Conservation (phyloP, 2,329 filamentous ascomycete genomes). For the Beauveria sp. region DNA sequence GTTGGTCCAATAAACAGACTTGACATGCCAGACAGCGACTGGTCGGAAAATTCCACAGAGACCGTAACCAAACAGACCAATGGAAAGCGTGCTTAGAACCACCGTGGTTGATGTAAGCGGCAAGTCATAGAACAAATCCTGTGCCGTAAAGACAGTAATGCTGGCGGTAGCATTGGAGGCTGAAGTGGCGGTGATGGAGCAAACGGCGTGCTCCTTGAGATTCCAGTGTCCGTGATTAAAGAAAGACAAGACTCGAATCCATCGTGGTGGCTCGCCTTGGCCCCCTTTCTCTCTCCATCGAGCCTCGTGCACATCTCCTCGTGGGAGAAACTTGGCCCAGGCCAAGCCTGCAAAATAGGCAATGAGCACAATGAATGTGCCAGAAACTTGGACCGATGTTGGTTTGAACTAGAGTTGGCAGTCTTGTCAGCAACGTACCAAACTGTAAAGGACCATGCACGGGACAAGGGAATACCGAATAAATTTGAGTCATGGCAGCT, state of each 20-base stretch:
- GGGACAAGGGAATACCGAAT: constrained; percentile 29
- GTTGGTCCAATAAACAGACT: constrained; percentile 49
- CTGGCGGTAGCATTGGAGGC: constrained; percentile 41
- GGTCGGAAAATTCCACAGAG: constrained; percentile 46
- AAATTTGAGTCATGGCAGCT: constrained; percentile 49
- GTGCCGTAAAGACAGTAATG: constrained; percentile 37
- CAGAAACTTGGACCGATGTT: constrained; percentile 37
- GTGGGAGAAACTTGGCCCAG: constrained; percentile 40
- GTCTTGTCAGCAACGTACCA: not conserved
- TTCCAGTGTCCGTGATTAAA: constrained; percentile 45
- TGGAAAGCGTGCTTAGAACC: constrained; percentile 42
- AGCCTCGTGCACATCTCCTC: constrained; percentile 41
- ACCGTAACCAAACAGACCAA: constrained; percentile 48
- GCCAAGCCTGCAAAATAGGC: constrained; percentile 47
- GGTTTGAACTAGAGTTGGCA: constrained; percentile 40
- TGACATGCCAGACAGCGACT: constrained; percentile 47
- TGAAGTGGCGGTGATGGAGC: constrained; percentile 45
- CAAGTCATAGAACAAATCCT: constrained; percentile 45
- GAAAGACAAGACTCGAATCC: constrained; percentile 34
- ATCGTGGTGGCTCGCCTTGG: constrained; percentile 32
- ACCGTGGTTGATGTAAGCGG: constrained; percentile 38
- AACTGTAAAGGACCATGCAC: not conserved
- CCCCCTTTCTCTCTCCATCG: constrained; percentile 37
- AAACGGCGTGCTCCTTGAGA: constrained; percentile 49
- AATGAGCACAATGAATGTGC: constrained; percentile 50